phyloP scores from a whole-genome alignment of 495 filamentous ascomycete genomes.

The Acidiella bohemica region DNA sequence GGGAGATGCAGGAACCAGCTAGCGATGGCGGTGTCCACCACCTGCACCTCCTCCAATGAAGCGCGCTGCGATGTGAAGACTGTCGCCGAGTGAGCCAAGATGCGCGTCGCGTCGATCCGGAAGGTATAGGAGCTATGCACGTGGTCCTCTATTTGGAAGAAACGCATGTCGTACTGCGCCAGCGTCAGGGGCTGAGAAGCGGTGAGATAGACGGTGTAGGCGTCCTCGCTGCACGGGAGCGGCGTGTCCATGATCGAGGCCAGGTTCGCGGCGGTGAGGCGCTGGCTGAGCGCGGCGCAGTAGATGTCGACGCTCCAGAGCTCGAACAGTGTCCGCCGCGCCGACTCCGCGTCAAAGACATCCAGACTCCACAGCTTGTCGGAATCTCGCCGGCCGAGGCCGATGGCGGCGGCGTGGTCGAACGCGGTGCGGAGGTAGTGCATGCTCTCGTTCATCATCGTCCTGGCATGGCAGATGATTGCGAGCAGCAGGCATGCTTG shows the following conservation, averaged over 20 bases:
- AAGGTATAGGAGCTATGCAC: not conserved
- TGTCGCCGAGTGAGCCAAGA: not conserved
- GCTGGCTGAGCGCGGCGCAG: not conserved
- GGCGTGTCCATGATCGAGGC: too few relatives aligned
- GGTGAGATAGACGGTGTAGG: not conserved
- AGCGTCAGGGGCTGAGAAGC: not conserved
- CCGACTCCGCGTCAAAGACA: not conserved
- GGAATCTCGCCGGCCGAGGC: not conserved
- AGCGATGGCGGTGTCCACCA: not conserved
- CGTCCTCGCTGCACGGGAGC: not conserved
- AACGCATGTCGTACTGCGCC: not conserved
- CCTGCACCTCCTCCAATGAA: not conserved
- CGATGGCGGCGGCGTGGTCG: not conserved
- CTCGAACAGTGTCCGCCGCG: not conserved
- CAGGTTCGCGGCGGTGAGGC: not conserved
- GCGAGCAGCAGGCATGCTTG: not conserved
- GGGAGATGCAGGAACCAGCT: not conserved
- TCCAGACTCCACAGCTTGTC: not conserved
- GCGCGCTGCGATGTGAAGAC: not conserved
- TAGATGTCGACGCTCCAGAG: not conserved
- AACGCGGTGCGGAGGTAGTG: not conserved
- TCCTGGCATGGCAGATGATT: not conserved
- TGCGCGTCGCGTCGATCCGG: not conserved
- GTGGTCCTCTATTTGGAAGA: not conserved
- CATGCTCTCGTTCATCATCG: not conserved